A percentile compares a stretch with the other conserved stretches of the same genome.
Evolutionary conservation across 495 filamentous ascomycete species (phyloP).

Genomic region (Penicillium maclennaniae): DNA sequence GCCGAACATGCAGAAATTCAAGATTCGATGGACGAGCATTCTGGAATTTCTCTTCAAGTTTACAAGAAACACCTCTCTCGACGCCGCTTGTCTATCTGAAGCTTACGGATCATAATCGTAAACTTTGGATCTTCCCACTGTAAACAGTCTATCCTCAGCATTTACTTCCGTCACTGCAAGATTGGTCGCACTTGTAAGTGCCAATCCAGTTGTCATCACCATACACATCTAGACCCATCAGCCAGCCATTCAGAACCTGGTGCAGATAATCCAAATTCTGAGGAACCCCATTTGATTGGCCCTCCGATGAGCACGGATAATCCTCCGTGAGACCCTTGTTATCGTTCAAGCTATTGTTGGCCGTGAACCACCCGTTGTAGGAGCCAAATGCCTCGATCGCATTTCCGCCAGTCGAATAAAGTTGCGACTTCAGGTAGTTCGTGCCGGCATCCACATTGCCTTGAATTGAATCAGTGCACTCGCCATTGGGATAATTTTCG

Average conservation of each 20-base stretch:
- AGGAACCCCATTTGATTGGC: conserved; percentile 25
- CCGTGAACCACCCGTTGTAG: conserved; percentile 35
- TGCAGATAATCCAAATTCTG: conserved; percentile 33
- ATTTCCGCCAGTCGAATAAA: conserved; percentile 23
- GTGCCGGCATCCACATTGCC: conserved; percentile 36
- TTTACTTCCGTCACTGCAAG: conserved; percentile 13
- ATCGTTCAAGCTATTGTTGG: conserved; percentile 16
- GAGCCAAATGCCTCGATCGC: conserved; percentile 29
- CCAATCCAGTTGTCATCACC: conserved; percentile 28
- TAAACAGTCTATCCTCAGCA: neutral
- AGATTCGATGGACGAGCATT: too few species aligned
- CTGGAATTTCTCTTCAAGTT: too few species aligned
- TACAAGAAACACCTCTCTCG: too few species aligned
- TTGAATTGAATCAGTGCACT: conserved; percentile 28
- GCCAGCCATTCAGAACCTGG: conserved; percentile 30
- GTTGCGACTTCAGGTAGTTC: conserved; percentile 22
- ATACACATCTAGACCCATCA: conserved; percentile 27
- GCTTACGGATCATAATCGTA: too few species aligned
- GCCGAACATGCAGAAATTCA: too few species aligned
- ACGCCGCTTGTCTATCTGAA: too few species aligned
- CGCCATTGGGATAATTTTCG: conserved; percentile 32
- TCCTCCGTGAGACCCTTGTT: conserved; percentile 25
- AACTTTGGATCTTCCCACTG: neutral
- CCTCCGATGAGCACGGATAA: conserved; percentile 31
- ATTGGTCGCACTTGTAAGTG: conserved; percentile 16